phyloP scores from a whole-genome alignment of 768 basidiomycete species.

The Pilatotrama ljubarskyi region DNA sequence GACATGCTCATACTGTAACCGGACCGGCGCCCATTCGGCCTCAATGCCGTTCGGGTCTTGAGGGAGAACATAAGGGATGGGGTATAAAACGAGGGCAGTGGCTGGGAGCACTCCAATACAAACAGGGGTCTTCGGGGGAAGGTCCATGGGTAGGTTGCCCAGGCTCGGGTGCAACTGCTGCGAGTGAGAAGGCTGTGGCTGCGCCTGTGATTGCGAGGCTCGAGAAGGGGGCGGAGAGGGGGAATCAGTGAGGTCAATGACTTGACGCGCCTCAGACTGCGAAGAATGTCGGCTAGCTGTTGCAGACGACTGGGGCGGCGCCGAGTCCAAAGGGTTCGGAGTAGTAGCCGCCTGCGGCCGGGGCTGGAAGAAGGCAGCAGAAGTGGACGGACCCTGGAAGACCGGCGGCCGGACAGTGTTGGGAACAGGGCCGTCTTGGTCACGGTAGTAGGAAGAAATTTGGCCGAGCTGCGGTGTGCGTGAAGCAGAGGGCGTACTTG shows the following conservation, averaged over 20 bases:
- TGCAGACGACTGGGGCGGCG: background rate
- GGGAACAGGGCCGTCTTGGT: conserved; percentile 15
- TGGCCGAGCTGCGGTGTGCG: background rate
- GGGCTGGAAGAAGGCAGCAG: conserved; percentile 34
- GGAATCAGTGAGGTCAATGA: conserved; percentile 66
- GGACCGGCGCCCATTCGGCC: conserved; percentile 67
- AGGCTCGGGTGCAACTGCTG: conserved; percentile 1
- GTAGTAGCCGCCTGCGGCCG: conserved; percentile 13
- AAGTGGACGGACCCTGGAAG: conserved; percentile 48
- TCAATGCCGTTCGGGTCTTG: conserved; percentile 39
- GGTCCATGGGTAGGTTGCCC: conserved; percentile 50
- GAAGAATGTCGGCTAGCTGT: conserved; percentile 15
- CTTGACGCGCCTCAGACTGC: conserved; percentile 40
- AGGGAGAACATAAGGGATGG: conserved; percentile 61
- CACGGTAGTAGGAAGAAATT: background rate
- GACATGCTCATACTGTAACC: conserved; percentile 69
- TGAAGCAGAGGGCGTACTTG: conserved; percentile 2
- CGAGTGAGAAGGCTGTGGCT: conserved; percentile 5
- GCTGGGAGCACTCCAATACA: conserved; percentile 86
- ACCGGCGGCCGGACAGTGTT: conserved; percentile 46
- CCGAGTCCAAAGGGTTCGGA: background rate
- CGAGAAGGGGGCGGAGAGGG: conserved; percentile 30
- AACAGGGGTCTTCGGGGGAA: conserved; percentile 79
- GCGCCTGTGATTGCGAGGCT: conserved; percentile 17
- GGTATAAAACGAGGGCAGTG: conserved; percentile 85